A percentile compares a stretch with the other conserved stretches of the same genome.
Conservation (phyloP, 768 basidiomycete genomes). For the Mycena haematopus region DNA sequence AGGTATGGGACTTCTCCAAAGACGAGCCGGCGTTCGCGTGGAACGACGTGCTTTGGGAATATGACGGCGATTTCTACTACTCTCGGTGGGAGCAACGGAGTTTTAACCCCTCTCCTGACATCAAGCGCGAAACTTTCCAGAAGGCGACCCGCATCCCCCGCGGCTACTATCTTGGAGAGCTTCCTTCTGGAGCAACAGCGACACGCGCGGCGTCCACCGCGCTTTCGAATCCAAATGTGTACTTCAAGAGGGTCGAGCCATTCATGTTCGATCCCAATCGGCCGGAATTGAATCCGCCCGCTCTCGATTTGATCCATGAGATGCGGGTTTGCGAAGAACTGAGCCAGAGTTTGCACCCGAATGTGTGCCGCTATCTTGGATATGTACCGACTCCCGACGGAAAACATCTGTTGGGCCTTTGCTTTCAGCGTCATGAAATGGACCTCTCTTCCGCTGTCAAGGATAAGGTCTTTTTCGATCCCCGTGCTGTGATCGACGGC, state of each 20-base stretch:
- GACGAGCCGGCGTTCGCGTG: too few relatives aligned
- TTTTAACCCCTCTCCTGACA: too few relatives aligned
- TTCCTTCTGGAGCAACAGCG: neutral
- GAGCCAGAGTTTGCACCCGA: neutral
- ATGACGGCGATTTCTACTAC: too few relatives aligned
- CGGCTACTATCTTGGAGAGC: neutral
- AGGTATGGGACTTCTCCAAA: too few relatives aligned
- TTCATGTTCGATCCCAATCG: neutral
- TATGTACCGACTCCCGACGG: neutral
- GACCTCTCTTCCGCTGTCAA: neutral
- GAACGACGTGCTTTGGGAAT: too few relatives aligned
- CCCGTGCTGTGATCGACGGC: neutral
- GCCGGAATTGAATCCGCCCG: neutral
- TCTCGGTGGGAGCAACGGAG: too few relatives aligned
- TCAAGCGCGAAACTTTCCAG: neutral
- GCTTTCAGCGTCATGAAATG: neutral
- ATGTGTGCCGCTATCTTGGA: neutral
- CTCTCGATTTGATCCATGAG: neutral
- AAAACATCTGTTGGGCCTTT: neutral
- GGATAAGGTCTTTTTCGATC: neutral
- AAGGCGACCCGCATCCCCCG: neutral
- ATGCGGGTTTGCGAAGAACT: neutral
- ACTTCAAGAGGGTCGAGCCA: neutral
- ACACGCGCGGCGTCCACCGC: neutral
- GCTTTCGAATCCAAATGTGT: neutral